Evolutionary conservation across 441 rosid genomes (phyloP).

Genomic region (Isatis lusitanica): DNA sequence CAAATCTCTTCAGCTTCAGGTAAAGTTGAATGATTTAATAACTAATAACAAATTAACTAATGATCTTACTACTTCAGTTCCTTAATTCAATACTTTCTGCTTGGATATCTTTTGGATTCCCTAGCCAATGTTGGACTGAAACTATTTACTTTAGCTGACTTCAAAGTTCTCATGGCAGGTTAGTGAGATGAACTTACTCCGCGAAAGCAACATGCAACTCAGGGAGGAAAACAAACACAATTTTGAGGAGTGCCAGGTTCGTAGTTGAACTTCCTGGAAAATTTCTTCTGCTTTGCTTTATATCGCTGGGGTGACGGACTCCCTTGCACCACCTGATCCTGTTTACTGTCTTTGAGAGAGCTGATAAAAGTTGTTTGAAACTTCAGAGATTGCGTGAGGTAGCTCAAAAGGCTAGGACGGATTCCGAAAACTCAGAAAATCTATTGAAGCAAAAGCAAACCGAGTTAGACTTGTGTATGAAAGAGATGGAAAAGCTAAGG

Average conservation of each 20-base stretch:
- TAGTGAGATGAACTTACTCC: conserved; percentile 87
- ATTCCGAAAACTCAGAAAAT: conserved; percentile 55
- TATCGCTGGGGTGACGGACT: conserved; percentile 1
- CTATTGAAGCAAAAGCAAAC: conserved; percentile 61
- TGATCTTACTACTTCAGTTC: conserved; percentile 21
- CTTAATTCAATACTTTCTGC: neutral
- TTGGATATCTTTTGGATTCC: conserved; percentile 6
- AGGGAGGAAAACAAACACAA: conserved; percentile 98
- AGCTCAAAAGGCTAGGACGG: conserved; percentile 59
- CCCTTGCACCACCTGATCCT: neutral
- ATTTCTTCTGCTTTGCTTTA: conserved; percentile 5
- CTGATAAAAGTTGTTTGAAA: conserved; percentile 25
- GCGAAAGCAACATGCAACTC: conserved; percentile 95
- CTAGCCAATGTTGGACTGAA: neutral
- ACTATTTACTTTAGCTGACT: conserved; percentile 17
- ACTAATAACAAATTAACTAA: conserved; percentile 5
- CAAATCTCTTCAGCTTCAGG: conserved; percentile 91
- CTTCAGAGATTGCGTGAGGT: conserved; percentile 81
- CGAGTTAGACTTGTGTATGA: conserved; percentile 72
- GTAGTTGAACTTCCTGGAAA: conserved; percentile 11
- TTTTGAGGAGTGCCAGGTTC: conserved; percentile 96
- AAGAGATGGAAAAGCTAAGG: conserved; percentile 68
- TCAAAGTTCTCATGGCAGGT: conserved; percentile 51
- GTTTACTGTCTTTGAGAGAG: conserved; percentile 16
- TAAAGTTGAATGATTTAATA: conserved; percentile 31